Evolutionary conservation across 2,329 filamentous ascomycete species (phyloP), one percentile per base, ranked within the genome.

Genomic region (Pyricularia sp.): DNA sequence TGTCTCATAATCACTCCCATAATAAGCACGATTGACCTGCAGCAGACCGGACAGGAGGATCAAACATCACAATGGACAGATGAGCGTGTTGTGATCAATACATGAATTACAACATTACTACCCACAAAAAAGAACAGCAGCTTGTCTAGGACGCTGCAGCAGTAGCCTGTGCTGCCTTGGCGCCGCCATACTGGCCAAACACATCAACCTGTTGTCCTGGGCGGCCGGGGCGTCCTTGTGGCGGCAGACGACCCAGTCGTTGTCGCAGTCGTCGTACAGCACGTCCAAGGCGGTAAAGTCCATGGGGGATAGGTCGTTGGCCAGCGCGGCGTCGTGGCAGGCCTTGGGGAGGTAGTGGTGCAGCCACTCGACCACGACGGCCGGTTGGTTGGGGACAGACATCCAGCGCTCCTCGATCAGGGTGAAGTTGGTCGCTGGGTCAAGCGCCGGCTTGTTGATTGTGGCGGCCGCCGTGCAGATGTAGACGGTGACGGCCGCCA

Each of bases 211-310:
- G 35, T 7, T 67, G 3, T 62, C 59, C 63, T 71, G 62, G 66
- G 64, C 67, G n/a, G 69, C 65, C 1, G 66, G 64, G 10, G 71
- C 66, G 35, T 70, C 65, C 59, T 68, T 70, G 66, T 73, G 72
- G 1, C 73, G 68, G 64, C 73, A 75, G 59, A 75, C 70, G 62
- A 71, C 68, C 73, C 73, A 75, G 28, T 68, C 65, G 59, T 68
- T 63, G 22, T 26, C 35, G 66, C 73, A 75, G 66, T 73, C 73
- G 59, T 67, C 60, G 61, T 70, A 73, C 62, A 66, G 67, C 26
- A 71, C 68, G 65, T 71, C 69, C 67, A 70, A 73, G 57, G 70
- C 67, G 33, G 65, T 66, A 26, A 73, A 62, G 59, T 73, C 71
- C 30, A 30, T 33, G 4, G 70, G 66, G 44, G 65, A 67, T 55